These are phyloP conservation scores for Penicillium capsulatum DNA, from an alignment of 2,329 filamentous ascomycete genomes.

Conservation along the genomic window DNA sequence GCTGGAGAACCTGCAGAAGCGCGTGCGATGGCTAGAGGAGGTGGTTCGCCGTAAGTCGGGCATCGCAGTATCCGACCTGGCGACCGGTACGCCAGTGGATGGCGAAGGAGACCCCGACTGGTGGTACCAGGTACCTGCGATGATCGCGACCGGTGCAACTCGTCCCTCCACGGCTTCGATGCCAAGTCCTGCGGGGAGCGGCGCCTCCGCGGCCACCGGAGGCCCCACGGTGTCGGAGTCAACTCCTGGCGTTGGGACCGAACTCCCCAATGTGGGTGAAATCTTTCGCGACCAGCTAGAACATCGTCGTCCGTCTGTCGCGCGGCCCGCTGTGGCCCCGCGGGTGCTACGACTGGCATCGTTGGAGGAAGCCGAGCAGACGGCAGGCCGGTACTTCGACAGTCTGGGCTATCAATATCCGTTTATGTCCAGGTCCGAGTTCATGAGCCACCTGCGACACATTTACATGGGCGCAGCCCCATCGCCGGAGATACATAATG, in stretches of 20 bases:
- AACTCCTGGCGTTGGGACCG: constrained; percentile 24
- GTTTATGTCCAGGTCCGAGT: constrained; percentile 34
- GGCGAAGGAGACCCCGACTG: constrained; percentile 34
- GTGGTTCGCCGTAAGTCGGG: constrained; percentile 35
- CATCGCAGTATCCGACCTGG: constrained; percentile 30
- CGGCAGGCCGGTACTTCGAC: constrained; percentile 36
- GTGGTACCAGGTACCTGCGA: constrained; percentile 39
- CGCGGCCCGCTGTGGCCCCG: constrained; percentile 31
- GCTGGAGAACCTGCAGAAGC: constrained; percentile 38
- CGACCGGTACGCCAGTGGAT: constrained; percentile 33
- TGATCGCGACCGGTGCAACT: constrained; percentile 30
- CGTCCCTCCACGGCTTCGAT: constrained; percentile 20
- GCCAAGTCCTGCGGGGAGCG: constrained; percentile 18
- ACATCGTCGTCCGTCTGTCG: constrained; percentile 34
- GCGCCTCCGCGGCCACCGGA: constrained; percentile 17
- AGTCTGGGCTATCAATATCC: constrained; percentile 40
- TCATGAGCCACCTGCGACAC: constrained; percentile 30
- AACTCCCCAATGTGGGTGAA: constrained; percentile 38
- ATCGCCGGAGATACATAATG: constrained; percentile 32
- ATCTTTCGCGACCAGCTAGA: constrained; percentile 40
- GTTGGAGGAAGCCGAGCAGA: constrained; percentile 33
- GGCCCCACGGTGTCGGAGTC: constrained; percentile 18
- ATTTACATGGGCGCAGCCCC: constrained; percentile 35
- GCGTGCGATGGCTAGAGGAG: constrained; percentile 39
- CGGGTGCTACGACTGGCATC: constrained; percentile 34